These are phyloP conservation scores for Quercus parvula DNA, from an alignment of 306 rosid genomes.

Conservation along the genomic window DNA sequence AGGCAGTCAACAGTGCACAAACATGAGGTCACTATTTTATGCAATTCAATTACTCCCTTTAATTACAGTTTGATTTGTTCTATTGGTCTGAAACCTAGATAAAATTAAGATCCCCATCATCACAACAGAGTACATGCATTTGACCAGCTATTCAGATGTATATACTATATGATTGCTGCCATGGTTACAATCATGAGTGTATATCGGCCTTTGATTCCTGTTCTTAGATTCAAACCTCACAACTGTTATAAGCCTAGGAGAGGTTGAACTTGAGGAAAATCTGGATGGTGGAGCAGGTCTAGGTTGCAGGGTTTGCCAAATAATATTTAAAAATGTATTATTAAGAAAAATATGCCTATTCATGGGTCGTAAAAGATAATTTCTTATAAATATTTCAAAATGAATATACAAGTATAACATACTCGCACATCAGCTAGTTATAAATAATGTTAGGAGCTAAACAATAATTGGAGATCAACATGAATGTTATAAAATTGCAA, in stretches of 20 bases:
- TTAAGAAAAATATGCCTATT: no score
- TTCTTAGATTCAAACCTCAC: no score
- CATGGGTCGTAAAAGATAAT: no score
- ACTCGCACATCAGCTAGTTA: no score
- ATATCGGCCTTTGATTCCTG: no score
- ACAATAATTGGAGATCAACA: no score
- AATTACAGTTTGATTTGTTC: not conserved
- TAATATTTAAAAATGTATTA: no score
- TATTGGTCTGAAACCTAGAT: not conserved
- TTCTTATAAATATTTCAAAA: no score
- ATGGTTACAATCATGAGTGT: not conserved
- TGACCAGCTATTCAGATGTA: not conserved
- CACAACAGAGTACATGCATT: not conserved
- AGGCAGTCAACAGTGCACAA: not conserved
- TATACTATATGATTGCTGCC: not conserved
- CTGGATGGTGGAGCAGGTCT: slow-evolving; percentile 28
- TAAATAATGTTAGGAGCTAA: no score
- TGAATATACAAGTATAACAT: no score
- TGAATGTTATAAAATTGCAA: no score
- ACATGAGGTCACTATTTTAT: not conserved
- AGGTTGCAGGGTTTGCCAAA: not conserved
- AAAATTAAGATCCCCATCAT: not conserved
- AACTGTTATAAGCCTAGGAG: not conserved
- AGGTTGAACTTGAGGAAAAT: not conserved
- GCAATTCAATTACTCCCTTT: not conserved